Base-by-base conservation (phyloP, 768 basidiomycete genomes). In the Fomitopsis pulvina region DNA sequence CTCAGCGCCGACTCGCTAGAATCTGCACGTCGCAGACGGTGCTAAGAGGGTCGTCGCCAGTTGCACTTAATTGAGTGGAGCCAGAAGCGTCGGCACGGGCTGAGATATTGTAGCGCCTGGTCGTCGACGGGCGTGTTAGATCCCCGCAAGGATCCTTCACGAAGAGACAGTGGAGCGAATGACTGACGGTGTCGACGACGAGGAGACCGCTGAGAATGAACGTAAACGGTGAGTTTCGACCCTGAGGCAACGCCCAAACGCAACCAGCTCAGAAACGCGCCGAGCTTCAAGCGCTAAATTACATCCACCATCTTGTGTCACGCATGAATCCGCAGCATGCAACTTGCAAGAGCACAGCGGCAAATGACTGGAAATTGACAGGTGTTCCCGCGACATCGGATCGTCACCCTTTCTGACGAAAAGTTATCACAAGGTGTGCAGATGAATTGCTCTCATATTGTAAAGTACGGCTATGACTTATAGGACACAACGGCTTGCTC, bases 31-130 rank as follows among this genome's bases (percentile, higher is more conserved):
- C 7, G 18, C 34, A 49, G 40, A n/a, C 41, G 20, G 52, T 32
- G 51, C n/a, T 40, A 51, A 22, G 42, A 51, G 18, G 47, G 26
- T 48, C 16, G 57, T 43, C 44, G 51, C 41, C 45, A 34, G 45
- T 44, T 28, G 22, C n/a, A 48, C 45, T 48, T 43, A 45, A 41
- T 27, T 32, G 34, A 52, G 57, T 55, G 57, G 57, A 58, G 54
- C 50, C 50, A 54, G 47, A 48, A 48, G 50, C 45, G 49, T 42
- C 47, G 52, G 22, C 27, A 45, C 34, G 50, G 52, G 48, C 18
- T 34, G 52, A 48, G 52, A 26, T 38, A 32, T 20, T 38, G 47
- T 20, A 40, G 38, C 37, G 24, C 34, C 37, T 20, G 16, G 28
- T 7, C 29, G 37, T 24, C 14, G 6, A 39, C 6, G 9, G 28